Conservation (phyloP, 768 basidiomycete species). For the Steccherinum ochraceum region DNA sequence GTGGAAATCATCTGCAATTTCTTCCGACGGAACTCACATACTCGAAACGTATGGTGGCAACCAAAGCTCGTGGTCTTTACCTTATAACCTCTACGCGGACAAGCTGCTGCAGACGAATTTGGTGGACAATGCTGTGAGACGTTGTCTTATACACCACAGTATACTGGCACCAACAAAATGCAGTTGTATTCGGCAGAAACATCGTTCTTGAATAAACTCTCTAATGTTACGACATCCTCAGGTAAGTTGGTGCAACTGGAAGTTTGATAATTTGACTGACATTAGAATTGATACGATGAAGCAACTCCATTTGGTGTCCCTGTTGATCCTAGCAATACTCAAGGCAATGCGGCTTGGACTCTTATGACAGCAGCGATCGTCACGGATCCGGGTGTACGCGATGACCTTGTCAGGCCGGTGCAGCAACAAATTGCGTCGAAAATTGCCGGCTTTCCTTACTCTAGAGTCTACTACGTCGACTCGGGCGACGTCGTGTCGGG, state of each 20-base stretch:
- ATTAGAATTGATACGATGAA: neutral
- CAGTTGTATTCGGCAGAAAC: neutral
- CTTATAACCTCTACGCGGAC: conserved; percentile 8
- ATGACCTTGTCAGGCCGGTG: conserved; percentile 3
- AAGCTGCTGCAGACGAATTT: conserved; percentile 3
- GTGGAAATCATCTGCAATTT: conserved; percentile 8
- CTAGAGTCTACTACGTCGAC: neutral
- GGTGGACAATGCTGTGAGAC: conserved; percentile 1
- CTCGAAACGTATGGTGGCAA: neutral
- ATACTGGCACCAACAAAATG: too few species aligned
- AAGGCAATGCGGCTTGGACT: conserved; percentile 6
- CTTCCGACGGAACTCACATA: conserved; percentile 2
- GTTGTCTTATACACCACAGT: too few species aligned
- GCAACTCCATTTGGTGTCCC: neutral
- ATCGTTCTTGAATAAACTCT: neutral
- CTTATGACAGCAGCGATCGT: conserved; percentile 10
- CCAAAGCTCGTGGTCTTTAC: neutral
- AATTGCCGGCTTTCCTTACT: neutral
- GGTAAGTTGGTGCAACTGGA: neutral
- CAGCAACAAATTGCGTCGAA: neutral
- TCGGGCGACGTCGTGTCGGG: too few species aligned
- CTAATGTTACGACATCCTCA: neutral
- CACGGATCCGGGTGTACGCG: conserved; percentile 8
- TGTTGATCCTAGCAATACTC: neutral
- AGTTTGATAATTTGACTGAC: neutral